A percentile compares a stretch with the other conserved stretches of the same genome.
phyloP scores from a whole-genome alignment of 2,329 filamentous ascomycete genomes.

The Pyrenophora tritici-repentis region DNA sequence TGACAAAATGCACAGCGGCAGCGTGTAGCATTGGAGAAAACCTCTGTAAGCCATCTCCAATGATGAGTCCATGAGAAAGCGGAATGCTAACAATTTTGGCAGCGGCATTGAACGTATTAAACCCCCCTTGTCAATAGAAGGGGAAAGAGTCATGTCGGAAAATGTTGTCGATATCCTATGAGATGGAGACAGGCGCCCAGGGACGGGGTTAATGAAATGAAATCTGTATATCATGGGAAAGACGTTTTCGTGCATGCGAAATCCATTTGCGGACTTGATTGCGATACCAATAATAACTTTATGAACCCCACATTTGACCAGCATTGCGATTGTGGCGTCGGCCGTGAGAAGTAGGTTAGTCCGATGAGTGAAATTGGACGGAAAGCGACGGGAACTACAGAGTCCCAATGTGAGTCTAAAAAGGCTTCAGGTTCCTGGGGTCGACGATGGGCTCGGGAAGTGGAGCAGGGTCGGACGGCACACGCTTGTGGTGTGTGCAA shows the following conservation, averaged over 20 bases:
- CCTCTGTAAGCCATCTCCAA: conserved; percentile 30
- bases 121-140: conserved; percentile 11
- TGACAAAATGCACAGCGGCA: conserved; percentile 34
- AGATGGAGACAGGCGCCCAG: not conserved
- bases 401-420: not conserved
- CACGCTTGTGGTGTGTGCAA: too few species aligned
- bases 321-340: not conserved
- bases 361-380: not conserved
- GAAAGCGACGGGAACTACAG: not conserved
- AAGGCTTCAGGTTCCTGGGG: too few species aligned
- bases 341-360: not conserved
- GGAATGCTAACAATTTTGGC: conserved; percentile 4
- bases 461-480: too few species aligned
- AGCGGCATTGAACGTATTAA: conserved; percentile 22
- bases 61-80: not conserved
- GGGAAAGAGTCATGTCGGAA: not conserved
- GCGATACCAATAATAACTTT: not conserved
- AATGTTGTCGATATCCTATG: not conserved
- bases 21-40: conserved; percentile 40
- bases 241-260: not conserved
- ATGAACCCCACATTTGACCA: not conserved
- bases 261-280: not conserved
- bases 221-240: not conserved
- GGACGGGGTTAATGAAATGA: too few species aligned
- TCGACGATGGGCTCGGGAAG: too few species aligned